These are phyloP conservation scores for Aschersonia sp. DNA, from an alignment of 2,329 filamentous ascomycete species.

Conservation along the genomic window DNA sequence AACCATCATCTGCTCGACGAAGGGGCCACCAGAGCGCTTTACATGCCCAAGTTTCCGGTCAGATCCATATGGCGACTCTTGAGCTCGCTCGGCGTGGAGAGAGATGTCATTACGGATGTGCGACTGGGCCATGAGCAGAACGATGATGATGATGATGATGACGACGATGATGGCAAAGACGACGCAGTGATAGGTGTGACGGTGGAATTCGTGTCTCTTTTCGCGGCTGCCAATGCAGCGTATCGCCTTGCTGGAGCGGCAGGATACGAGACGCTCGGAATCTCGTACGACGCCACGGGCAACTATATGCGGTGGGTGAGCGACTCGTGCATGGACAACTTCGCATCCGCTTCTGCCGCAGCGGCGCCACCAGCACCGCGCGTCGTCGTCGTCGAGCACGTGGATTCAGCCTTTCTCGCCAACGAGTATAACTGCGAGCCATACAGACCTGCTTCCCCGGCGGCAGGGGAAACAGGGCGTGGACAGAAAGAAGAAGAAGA, in stretches of 20 bases:
- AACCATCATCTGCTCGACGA: not conserved
- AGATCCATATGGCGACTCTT: slow-evolving; percentile 7
- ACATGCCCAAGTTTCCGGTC: slow-evolving; percentile 7
- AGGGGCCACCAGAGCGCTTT: slow-evolving; percentile 5
- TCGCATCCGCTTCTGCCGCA: too few species aligned
- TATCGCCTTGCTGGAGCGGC: not conserved
- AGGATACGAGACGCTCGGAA: not conserved
- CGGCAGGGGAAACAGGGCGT: too few species aligned
- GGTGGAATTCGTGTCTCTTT: slow-evolving; percentile 9
- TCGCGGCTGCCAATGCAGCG: slow-evolving; percentile 2
- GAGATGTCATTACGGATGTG: not conserved
- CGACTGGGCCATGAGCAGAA: not conserved
- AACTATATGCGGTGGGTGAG: not conserved
- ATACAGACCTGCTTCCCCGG: too few species aligned
- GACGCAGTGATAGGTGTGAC: not conserved
- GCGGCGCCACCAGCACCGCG: too few species aligned
- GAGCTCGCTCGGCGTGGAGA: too few species aligned
- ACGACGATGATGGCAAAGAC: not conserved
- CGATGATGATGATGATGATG: slow-evolving; percentile 1
- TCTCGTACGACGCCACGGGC: not conserved
- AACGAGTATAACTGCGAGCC: too few species aligned
- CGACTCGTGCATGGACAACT: too few species aligned
- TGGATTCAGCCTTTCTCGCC: too few species aligned
- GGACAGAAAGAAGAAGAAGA: too few species aligned
- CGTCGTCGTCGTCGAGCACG: too few species aligned